Evolutionary conservation across 2,329 filamentous ascomycete genomes (phyloP).

Genomic region (Phyllosticta citrichinensis): DNA sequence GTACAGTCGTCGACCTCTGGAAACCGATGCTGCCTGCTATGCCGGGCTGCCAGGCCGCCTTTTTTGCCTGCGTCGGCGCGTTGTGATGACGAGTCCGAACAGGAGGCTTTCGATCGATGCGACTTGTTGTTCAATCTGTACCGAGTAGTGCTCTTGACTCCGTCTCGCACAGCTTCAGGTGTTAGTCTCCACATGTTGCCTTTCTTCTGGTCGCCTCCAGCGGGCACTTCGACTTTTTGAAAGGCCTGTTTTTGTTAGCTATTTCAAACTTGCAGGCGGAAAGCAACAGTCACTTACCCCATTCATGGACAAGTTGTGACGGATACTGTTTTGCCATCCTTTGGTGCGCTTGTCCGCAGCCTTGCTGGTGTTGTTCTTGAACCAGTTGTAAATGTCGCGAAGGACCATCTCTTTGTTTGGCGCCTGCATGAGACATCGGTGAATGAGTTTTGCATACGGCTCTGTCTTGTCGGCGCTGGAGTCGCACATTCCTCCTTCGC

Average conservation of each 20-base stretch:
- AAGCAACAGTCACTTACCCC: constrained; percentile 48
- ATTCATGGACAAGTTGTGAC: constrained; percentile 96
- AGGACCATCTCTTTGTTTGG: constrained; percentile 63
- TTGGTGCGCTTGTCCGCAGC: constrained; percentile 44
- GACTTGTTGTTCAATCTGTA: constrained; percentile 36
- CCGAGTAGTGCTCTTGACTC: constrained; percentile 74
- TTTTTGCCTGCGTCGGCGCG: constrained; percentile 32
- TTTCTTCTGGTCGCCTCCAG: constrained; percentile 49
- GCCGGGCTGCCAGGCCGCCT: constrained; percentile 33
- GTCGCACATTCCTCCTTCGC: constrained; percentile 12
- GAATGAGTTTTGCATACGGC: constrained; percentile 77
- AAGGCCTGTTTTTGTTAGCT: constrained; percentile 37
- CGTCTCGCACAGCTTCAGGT: constrained; percentile 55
- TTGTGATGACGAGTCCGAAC: constrained; percentile 13
- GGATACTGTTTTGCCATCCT: constrained; percentile 93
- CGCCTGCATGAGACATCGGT: constrained; percentile 59
- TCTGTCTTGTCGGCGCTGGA: constrained; percentile 36
- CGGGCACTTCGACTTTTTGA: constrained; percentile 39
- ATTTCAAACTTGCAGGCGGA: not conserved
- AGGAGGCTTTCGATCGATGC: not conserved
- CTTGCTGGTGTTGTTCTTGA: constrained; percentile 70
- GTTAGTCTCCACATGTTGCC: constrained; percentile 69
- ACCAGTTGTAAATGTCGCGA: constrained; percentile 86
- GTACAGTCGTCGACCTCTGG: not conserved
- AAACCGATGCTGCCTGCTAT: not conserved